Evolutionary conservation across 164 flowering plant species (phyloP).

Genomic region (Sextonia rubra): DNA sequence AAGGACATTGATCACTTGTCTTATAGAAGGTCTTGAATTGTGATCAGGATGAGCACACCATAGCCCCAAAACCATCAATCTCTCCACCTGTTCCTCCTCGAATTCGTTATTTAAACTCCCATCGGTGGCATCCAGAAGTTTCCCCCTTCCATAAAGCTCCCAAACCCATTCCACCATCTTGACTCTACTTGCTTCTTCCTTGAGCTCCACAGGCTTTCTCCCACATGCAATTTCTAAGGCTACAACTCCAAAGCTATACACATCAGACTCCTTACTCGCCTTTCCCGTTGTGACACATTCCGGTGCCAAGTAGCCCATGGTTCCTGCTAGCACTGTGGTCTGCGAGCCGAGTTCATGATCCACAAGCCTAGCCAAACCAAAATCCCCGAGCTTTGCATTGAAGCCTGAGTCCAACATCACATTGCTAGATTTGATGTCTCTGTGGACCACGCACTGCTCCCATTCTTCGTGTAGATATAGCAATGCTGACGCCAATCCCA

Average conservation of each 20-base stretch:
- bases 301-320: conserved; percentile 51
- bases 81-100: conserved; percentile 20
- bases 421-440: conserved; percentile 50
- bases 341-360: conserved; percentile 39
- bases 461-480: conserved; percentile 51
- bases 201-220: conserved; percentile 24
- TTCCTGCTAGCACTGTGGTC: conserved; percentile 50
- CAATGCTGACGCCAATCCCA: conserved; percentile 41
- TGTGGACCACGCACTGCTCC: conserved; percentile 52
- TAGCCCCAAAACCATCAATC: conserved; percentile 33
- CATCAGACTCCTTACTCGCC: conserved; percentile 47
- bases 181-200: conserved; percentile 15
- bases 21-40: conserved; percentile 24
- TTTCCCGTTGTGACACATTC: conserved; percentile 39
- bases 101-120: conserved; percentile 17
- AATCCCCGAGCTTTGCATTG: conserved; percentile 52
- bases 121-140: conserved; percentile 33
- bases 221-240: conserved; percentile 46
- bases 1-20: conserved; percentile 29
- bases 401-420: conserved; percentile 45
- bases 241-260: conserved; percentile 48
- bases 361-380: conserved; percentile 42
- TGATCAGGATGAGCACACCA: conserved; percentile 36
- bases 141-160: conserved; percentile 35
- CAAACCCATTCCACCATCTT: conserved; percentile 46